phyloP scores from a whole-genome alignment of 805 yeast species.

The Isabelozyma pseudorhagii region DNA sequence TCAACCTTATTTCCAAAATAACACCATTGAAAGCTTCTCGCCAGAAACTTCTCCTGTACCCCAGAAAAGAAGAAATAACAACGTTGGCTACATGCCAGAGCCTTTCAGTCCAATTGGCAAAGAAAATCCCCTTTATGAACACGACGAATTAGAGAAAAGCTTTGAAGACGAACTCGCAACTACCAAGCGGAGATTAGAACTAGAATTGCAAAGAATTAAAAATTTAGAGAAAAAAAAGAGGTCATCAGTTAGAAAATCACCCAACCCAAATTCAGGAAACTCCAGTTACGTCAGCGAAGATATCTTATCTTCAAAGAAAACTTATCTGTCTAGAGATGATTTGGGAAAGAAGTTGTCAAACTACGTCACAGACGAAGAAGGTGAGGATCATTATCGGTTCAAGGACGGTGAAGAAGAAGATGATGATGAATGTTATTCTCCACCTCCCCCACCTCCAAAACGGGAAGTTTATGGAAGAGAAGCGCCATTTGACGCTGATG shows the following conservation, averaged over 20 bases:
- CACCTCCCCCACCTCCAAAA: constrained; percentile 44
- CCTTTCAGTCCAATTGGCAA: background rate
- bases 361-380: constrained; percentile 17
- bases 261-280: constrained; percentile 16
- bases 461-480: constrained; percentile 5
- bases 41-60: constrained; percentile 16
- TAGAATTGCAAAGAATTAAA: constrained; percentile 33
- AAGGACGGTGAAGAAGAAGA: constrained; percentile 7
- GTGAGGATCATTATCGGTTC: constrained; percentile 9
- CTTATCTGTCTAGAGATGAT: constrained; percentile 31
- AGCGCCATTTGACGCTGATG: constrained; percentile 37
- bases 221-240: constrained; percentile 19
- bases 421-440: constrained; percentile 20
- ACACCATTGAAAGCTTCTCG: constrained; percentile 24
- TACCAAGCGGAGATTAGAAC: constrained; percentile 37
- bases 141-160: constrained; percentile 1
- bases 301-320: constrained; percentile 28
- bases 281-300: constrained; percentile 35
- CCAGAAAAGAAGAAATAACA: background rate
- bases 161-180: constrained; percentile 25
- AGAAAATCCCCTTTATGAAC: background rate
- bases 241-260: background rate
- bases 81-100: background rate
- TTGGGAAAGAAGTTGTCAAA: constrained; percentile 28
- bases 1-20: constrained; percentile 14